Conservation (phyloP, 2,329 filamentous ascomycete species). For the Chaetomiaceae sp. region DNA sequence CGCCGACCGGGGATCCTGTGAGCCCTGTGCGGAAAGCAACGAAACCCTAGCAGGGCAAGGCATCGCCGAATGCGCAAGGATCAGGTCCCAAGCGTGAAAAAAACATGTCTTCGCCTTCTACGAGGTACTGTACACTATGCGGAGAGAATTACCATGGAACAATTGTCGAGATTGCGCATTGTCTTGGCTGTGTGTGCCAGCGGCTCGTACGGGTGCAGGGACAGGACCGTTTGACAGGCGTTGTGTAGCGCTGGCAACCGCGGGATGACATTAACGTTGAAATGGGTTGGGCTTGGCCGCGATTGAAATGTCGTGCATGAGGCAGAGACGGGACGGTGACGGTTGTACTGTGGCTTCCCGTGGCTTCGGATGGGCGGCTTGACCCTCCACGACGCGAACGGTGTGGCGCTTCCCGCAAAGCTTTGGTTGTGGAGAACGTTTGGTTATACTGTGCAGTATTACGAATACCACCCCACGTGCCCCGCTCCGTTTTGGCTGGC, state of each 20-base stretch:
- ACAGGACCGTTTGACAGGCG: too few relatives aligned
- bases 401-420: constrained; percentile 12
- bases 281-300: background rate
- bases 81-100: background rate
- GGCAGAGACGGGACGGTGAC: background rate
- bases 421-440: too few relatives aligned
- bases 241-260: too few relatives aligned
- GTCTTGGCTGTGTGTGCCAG: constrained; percentile 7
- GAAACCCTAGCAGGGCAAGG: background rate
- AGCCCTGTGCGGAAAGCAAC: background rate
- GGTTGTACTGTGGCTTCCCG: constrained; percentile 1
- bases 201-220: too few relatives aligned
- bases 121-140: too few relatives aligned
- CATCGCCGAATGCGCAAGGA: constrained; percentile 5
- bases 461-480: constrained; percentile 17
- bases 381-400: constrained; percentile 1
- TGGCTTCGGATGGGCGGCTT: constrained; percentile 17
- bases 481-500: constrained; percentile 3
- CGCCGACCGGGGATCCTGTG: constrained; percentile 2
- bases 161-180: background rate
- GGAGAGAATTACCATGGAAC: background rate
- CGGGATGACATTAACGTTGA: background rate
- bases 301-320: background rate
- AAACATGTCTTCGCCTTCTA: constrained; percentile 7
- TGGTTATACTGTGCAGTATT: too few relatives aligned